Evolutionary conservation across 805 yeast genomes (phyloP).

Genomic region (Suhomyces emberorum): DNA sequence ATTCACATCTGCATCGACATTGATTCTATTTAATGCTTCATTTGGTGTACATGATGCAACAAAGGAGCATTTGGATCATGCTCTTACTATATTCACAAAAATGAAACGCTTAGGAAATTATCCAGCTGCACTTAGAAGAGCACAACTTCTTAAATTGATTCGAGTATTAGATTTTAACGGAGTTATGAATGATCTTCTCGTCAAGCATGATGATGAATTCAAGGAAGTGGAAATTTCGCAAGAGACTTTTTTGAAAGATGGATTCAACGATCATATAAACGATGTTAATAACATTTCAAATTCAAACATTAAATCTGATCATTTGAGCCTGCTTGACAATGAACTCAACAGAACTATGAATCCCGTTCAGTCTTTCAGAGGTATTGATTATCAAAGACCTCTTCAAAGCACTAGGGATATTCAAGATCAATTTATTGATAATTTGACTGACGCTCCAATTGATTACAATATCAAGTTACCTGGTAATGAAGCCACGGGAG

Average conservation of each 20-base stretch:
- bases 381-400: background rate
- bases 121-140: slow-evolving; percentile 74
- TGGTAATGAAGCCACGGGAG: slow-evolving; percentile 6
- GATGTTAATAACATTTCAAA: slow-evolving; percentile 6
- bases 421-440: background rate
- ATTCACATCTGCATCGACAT: slow-evolving; percentile 72
- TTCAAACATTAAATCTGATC: slow-evolving; percentile 9
- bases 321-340: slow-evolving; percentile 10
- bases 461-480: slow-evolving; percentile 15
- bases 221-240: slow-evolving; percentile 6
- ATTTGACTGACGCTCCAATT: slow-evolving; percentile 16
- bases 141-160: slow-evolving; percentile 64
- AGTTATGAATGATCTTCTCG: slow-evolving; percentile 53
- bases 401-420: background rate
- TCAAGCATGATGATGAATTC: slow-evolving; percentile 53
- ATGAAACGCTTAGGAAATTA: slow-evolving; percentile 78
- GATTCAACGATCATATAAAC: slow-evolving; percentile 7
- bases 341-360: slow-evolving; percentile 14
- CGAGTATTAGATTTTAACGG: slow-evolving; percentile 67
- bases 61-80: slow-evolving; percentile 66
- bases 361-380: background rate
- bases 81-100: slow-evolving; percentile 62
- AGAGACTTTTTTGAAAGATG: slow-evolving; percentile 1
- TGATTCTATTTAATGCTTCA: slow-evolving; percentile 70
- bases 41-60: slow-evolving; percentile 82